These are phyloP conservation scores for Ampelomyces quisqualis DNA, from an alignment of 2,329 filamentous ascomycete species.

Conservation along the genomic window DNA sequence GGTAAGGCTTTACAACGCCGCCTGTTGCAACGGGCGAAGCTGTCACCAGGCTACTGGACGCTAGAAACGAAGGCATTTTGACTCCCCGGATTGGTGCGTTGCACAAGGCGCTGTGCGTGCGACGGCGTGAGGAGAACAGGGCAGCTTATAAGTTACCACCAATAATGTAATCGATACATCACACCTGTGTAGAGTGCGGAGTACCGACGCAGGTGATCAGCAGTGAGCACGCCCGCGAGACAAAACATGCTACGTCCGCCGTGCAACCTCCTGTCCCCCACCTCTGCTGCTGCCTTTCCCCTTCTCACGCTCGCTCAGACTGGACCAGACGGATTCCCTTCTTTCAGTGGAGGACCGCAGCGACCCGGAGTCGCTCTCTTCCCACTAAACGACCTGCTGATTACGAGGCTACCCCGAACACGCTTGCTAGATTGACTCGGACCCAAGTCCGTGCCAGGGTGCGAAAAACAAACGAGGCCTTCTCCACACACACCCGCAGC, in stretches of 20 bases:
- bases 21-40: slow-evolving; percentile 8
- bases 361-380: slow-evolving; percentile 6
- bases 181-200: slow-evolving; percentile 17
- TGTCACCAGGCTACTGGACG: not conserved
- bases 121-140: slow-evolving; percentile 7
- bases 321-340: slow-evolving; percentile 9
- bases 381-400: not conserved
- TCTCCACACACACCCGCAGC: too few relatives aligned
- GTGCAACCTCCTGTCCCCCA: slow-evolving; percentile 20
- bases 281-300: slow-evolving; percentile 1
- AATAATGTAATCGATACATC: slow-evolving; percentile 12
- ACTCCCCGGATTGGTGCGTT: slow-evolving; percentile 3
- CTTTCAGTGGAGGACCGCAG: slow-evolving; percentile 3
- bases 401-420: slow-evolving; percentile 3
- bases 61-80: not conserved
- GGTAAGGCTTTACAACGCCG: slow-evolving; percentile 11
- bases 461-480: slow-evolving; percentile 11
- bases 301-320: slow-evolving; percentile 31
- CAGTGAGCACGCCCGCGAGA: slow-evolving; percentile 23
- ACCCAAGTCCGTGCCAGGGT: slow-evolving; percentile 13
- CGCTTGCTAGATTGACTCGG: slow-evolving; percentile 15
- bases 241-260: slow-evolving; percentile 24
- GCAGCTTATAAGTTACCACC: too few relatives aligned
- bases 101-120: slow-evolving; percentile 16
- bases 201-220: slow-evolving; percentile 29